Evolutionary conservation across 108 stramenopile genomes (phyloP).

Genomic region (Bacterosira constricta): DNA sequence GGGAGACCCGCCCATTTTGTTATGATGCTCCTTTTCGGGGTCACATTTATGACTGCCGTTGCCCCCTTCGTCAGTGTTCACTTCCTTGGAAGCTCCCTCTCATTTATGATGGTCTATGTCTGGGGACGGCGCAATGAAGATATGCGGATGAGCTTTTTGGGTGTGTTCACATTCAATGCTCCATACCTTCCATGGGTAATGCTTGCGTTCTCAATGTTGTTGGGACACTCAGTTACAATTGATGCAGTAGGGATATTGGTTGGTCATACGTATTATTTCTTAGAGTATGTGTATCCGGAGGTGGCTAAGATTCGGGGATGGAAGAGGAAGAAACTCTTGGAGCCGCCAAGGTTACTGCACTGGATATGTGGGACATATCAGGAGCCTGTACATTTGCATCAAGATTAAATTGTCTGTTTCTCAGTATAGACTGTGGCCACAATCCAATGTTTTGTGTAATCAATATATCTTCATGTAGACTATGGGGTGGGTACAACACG

Average conservation of each 20-base stretch:
- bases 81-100: constrained; percentile 92
- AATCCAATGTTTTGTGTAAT: no score
- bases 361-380: constrained; percentile 79
- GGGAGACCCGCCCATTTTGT: constrained; percentile 93
- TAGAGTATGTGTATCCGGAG: constrained; percentile 95
- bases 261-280: constrained; percentile 97
- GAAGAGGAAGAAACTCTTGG: constrained; percentile 75
- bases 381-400: constrained; percentile 39
- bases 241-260: constrained; percentile 95
- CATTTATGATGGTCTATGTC: constrained; percentile 99
- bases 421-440: no score
- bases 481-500: no score
- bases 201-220: constrained; percentile 82
- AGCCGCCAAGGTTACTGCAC: constrained; percentile 72
- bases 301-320: constrained; percentile 93
- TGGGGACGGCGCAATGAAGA: constrained; percentile 91
- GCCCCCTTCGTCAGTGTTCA: constrained; percentile 86
- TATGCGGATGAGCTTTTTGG: constrained; percentile 93
- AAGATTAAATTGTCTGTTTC: constrained; percentile 36
- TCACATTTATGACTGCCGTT: constrained; percentile 72
- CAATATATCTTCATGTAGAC: no score
- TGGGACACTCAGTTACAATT: constrained; percentile 85
- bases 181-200: constrained; percentile 98
- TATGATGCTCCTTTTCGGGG: constrained; percentile 91
- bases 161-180: constrained; percentile 93